phyloP scores from a whole-genome alignment of 768 basidiomycete genomes.

The Amanita molliuscula region DNA sequence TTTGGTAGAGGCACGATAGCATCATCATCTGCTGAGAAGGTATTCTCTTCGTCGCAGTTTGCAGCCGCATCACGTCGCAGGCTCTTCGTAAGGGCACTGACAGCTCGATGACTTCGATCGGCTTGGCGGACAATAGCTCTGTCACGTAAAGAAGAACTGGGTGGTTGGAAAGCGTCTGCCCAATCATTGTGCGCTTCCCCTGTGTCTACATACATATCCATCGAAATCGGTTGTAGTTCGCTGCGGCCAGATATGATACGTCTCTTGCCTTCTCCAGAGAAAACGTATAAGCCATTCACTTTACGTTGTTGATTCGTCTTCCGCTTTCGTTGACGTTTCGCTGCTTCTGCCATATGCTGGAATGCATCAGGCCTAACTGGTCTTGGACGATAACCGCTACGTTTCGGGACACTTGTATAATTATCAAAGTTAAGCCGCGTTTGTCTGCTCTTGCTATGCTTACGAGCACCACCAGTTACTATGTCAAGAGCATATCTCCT shows the following conservation, averaged over 20 bases:
- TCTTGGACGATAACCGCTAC: conserved; percentile 1
- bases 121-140: neutral
- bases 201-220: conserved; percentile 31
- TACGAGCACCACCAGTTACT: neutral
- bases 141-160: neutral
- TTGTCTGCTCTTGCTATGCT: conserved; percentile 2
- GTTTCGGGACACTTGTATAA: neutral
- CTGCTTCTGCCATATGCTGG: neutral
- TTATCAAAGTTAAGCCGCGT: neutral
- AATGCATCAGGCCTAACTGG: neutral
- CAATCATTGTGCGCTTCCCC: conserved; percentile 17
- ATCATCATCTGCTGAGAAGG: conserved; percentile 1
- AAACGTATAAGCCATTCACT: conserved; percentile 20
- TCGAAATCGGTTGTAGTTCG: conserved; percentile 20
- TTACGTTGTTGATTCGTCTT: conserved; percentile 5
- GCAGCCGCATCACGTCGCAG: neutral
- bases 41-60: conserved; percentile 5
- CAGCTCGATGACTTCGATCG: conserved; percentile 7
- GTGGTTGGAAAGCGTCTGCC: conserved; percentile 11
- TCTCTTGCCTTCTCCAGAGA: conserved; percentile 24
- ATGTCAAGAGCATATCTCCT: neutral
- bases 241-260: conserved; percentile 28
- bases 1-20: conserved; percentile 5
- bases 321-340: conserved; percentile 4
- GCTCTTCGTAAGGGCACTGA: conserved; percentile 3